These are phyloP conservation scores for Jatropha curcas DNA, from an alignment of 345 rosid species.

Conservation along the genomic window DNA sequence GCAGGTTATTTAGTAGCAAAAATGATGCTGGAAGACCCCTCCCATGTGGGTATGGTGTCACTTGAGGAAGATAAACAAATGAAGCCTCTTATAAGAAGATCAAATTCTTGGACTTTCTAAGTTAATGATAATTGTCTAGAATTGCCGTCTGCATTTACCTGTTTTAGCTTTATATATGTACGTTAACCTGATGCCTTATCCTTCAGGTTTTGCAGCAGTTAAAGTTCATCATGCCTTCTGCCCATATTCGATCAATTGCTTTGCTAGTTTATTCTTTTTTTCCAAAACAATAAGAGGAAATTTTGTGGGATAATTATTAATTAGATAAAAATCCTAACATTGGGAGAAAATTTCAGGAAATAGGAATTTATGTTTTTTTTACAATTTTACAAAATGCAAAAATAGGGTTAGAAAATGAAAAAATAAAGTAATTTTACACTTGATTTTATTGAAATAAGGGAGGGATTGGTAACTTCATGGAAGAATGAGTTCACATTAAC, in stretches of 20 bases:
- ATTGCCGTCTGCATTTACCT: background rate
- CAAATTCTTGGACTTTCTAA: slow-evolving; percentile 66
- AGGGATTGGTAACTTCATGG: no score
- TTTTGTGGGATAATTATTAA: no score
- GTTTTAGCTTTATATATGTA: background rate
- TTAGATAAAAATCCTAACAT: no score
- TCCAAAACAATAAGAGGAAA: no score
- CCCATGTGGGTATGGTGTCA: slow-evolving; percentile 85
- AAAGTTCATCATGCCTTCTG: background rate
- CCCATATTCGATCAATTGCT: background rate
- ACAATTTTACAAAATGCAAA: no score
- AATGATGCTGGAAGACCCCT: slow-evolving; percentile 97
- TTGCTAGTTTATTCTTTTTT: no score
- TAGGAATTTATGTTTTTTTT: no score
- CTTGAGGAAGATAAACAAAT: slow-evolving; percentile 84
- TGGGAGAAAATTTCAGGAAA: no score
- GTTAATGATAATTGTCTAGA: background rate
- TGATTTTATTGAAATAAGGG: no score
- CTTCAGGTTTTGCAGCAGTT: background rate
- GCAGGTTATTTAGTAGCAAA: slow-evolving; percentile 93
- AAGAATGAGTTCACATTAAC: no score
- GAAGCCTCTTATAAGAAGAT: slow-evolving; percentile 76
- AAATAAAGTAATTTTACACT: no score
- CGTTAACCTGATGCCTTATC: background rate
- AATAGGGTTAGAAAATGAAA: no score